phyloP scores from a whole-genome alignment of 2,329 filamentous ascomycete species.

The Sodiomyces alkalinus region DNA sequence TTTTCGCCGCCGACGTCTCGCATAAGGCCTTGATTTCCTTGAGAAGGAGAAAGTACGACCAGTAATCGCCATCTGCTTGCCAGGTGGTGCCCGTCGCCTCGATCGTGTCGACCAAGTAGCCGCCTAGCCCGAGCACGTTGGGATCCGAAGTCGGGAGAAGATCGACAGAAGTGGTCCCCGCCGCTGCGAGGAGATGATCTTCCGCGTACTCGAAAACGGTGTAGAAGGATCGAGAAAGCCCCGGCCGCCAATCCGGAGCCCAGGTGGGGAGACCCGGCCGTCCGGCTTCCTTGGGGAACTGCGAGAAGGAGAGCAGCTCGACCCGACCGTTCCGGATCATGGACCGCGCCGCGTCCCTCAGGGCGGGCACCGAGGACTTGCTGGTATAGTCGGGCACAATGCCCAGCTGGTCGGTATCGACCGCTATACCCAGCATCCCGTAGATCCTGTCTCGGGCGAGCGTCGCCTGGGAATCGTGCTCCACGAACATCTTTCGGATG shows the following conservation, averaged over 20 bases:
- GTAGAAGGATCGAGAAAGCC: constrained; percentile 1
- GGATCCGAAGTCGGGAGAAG: not conserved
- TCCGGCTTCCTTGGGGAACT: constrained; percentile 3
- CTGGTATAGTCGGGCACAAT: constrained; percentile 3
- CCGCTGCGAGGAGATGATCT: not conserved
- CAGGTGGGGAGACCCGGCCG: constrained; percentile 15
- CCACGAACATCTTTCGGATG: constrained; percentile 9
- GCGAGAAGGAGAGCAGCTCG: constrained; percentile 4
- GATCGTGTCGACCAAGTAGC: constrained; percentile 4
- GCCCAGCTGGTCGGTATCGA: constrained; percentile 1
- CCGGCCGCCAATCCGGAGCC: constrained; percentile 21
- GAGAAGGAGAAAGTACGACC: not conserved
- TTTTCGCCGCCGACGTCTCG: not conserved
- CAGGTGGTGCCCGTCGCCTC: constrained; percentile 3
- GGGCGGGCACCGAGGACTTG: constrained; percentile 1
- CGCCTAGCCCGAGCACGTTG: constrained; percentile 3
- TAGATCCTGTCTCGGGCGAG: constrained; percentile 11
- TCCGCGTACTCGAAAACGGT: constrained; percentile 1
- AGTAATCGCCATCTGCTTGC: not conserved
- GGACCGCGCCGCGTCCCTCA: constrained; percentile 2
- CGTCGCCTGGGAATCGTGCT: constrained; percentile 6
- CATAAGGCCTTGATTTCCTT: constrained; percentile 1
- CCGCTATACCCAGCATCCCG: constrained; percentile 10
- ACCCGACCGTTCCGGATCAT: constrained; percentile 3
- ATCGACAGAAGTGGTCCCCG: constrained; percentile 2